Evolutionary conservation across 2,329 filamentous ascomycete genomes (phyloP).

Genomic region (Ophiognomonia clavigignenti-juglandacearum): DNA sequence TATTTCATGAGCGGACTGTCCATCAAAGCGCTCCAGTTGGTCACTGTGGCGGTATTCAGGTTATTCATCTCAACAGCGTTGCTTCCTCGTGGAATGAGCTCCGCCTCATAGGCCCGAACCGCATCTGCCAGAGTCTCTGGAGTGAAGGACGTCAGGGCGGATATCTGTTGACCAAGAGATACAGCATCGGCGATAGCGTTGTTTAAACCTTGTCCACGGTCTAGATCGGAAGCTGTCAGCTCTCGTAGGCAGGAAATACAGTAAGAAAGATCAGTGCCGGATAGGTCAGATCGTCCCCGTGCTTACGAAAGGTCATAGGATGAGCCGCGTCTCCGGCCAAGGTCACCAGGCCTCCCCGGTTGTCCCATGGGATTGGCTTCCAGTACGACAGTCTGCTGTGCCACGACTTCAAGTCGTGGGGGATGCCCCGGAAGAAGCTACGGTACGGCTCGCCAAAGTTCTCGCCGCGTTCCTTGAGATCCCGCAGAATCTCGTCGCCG

Average conservation of each 20-base stretch:
- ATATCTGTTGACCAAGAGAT: background rate
- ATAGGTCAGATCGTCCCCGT: no score
- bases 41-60: background rate
- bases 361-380: conserved; percentile 18
- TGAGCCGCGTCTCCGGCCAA: conserved; percentile 19
- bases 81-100: background rate
- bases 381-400: conserved; percentile 15
- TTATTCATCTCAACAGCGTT: background rate
- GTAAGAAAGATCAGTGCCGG: background rate
- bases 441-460: conserved; percentile 12
- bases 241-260: background rate
- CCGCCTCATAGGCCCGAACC: background rate
- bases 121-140: background rate
- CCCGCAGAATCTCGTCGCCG: conserved; percentile 9
- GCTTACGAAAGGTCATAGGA: conserved; percentile 7
- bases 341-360: conserved; percentile 11
- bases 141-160: background rate
- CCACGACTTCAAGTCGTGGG: conserved; percentile 10
- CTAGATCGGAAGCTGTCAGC: background rate
- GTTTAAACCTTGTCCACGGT: conserved; percentile 18
- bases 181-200: conserved; percentile 14
- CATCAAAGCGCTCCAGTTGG: background rate
- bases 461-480: conserved; percentile 1
- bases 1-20: background rate
- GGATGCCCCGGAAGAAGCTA: conserved; percentile 6